Evolutionary conservation across 495 filamentous ascomycete genomes (phyloP), one percentile per base, ranked within the genome.

Genomic region (Aspergillus conjunctus): DNA sequence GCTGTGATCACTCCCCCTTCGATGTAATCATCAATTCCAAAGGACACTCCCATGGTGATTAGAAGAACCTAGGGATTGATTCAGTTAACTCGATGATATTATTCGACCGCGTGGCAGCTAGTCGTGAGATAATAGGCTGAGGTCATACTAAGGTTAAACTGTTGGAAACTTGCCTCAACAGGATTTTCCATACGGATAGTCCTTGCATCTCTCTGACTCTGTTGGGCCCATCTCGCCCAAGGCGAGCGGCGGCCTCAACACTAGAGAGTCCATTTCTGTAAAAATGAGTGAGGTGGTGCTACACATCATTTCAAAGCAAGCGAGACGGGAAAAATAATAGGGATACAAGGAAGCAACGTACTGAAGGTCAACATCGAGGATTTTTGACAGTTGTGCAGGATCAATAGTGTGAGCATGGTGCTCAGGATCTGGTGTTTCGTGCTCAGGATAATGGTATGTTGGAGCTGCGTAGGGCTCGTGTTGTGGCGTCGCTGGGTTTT

Each of bases 1-100:
- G 85, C 88, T 6, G 88, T 85, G 18, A 95, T 83, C 20, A 95
- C 91, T 41, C 88, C 88, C 20, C 89, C 92, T 76, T 96, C 91
- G 56, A 96, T 86, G 65, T 86, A 93, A 63, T 93, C 90, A 32
- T 79, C 71, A 41, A 95, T 88, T 53, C 84, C 89, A 67, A 91
- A 95, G 64, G 88, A 91, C 39, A 96, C 77, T 34, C 81, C 86
- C 90, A 94, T 94, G 60, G 90, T 91, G 51, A 95, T 81, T 33
- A 94, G 82, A 21, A 96, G 80, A 37, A 96, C 89, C 87, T 90
- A 66, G 34, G 66, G n/a, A n/a, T 54, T 12, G 43, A 0, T 30
- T 32, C 30, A 12, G 60, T 63, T 61, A 66, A 57, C 44, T 54
- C 14, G n/a, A n/a, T 33, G 53, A 49, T 51, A 54, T 18, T 50